Percentiles rank a stretch among this genome's conserved stretches.
phyloP scores from a whole-genome alignment of 805 yeast species.

The Cyberlindnera subsufficiens region DNA sequence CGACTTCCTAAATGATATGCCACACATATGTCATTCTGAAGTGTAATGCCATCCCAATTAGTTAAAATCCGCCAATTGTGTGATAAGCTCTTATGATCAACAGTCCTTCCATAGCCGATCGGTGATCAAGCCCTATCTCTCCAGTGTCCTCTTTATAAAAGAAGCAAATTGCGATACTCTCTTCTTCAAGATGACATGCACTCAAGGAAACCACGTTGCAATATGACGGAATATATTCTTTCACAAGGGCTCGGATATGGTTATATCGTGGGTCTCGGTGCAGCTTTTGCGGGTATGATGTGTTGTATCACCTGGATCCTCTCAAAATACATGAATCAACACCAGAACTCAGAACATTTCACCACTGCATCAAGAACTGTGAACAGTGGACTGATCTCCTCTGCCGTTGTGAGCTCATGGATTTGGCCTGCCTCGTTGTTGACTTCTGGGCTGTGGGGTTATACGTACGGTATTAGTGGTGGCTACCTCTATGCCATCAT shows the following conservation, averaged over 20 bases:
- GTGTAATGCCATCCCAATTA: no score
- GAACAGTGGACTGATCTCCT: constrained; percentile 35
- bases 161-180: no score
- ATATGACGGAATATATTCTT: constrained; percentile 4
- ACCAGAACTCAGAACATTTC: constrained; percentile 35
- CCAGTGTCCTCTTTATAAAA: no score
- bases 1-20: no score
- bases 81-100: no score
- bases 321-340: constrained; percentile 32
- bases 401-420: constrained; percentile 42
- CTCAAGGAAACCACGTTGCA: no score
- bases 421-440: constrained; percentile 40
- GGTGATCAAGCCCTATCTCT: no score
- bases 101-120: no score
- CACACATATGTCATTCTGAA: no score
- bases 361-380: constrained; percentile 36
- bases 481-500: constrained; percentile 28
- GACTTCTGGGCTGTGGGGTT: constrained; percentile 34
- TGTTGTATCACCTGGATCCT: constrained; percentile 27
- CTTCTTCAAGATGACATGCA: no score
- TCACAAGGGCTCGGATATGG: constrained; percentile 28
- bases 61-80: no score
- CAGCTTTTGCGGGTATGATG: constrained; percentile 37
- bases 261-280: constrained; percentile 37
- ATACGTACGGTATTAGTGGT: constrained; percentile 37